phyloP scores from a whole-genome alignment of 331 rosid species.

The Quercus lobata region DNA sequence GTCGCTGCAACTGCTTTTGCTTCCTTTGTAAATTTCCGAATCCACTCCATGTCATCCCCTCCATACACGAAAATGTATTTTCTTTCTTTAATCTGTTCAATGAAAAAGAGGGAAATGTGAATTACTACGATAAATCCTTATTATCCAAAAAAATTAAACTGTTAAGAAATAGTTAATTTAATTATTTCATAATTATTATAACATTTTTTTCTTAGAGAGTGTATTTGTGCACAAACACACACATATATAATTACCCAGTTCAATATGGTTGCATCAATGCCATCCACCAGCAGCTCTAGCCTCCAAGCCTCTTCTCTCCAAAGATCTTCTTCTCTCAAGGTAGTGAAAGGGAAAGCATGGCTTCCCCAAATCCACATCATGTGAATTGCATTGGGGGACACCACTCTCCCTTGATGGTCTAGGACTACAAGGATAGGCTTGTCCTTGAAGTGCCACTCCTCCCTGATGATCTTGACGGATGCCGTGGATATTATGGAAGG shows the following conservation, averaged over 20 bases:
- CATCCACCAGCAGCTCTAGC: slow-evolving; percentile 38
- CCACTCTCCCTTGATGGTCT: slow-evolving; percentile 50
- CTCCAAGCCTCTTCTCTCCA: slow-evolving; percentile 53
- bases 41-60: slow-evolving; percentile 33
- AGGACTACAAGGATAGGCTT: slow-evolving; percentile 57
- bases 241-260: slow-evolving; percentile 33
- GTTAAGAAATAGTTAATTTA: no score
- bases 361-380: slow-evolving; percentile 61
- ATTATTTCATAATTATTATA: no score
- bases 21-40: slow-evolving; percentile 32
- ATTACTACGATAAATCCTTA: no score
- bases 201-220: no score
- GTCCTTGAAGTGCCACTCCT: slow-evolving; percentile 51
- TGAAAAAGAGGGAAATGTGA: neutral
- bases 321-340: slow-evolving; percentile 34
- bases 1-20: slow-evolving; percentile 24
- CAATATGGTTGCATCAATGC: slow-evolving; percentile 34
- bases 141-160: no score
- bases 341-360: slow-evolving; percentile 47
- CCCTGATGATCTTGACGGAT: slow-evolving; percentile 35
- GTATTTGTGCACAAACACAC: no score
- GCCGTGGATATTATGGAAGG: slow-evolving; percentile 44
- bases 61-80: slow-evolving; percentile 44
- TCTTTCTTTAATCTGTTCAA: slow-evolving; percentile 25
- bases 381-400: slow-evolving; percentile 46